These are phyloP conservation scores for Tolypocladium ophioglossoides DNA, from an alignment of 2,329 filamentous ascomycete species.

Conservation along the genomic window DNA sequence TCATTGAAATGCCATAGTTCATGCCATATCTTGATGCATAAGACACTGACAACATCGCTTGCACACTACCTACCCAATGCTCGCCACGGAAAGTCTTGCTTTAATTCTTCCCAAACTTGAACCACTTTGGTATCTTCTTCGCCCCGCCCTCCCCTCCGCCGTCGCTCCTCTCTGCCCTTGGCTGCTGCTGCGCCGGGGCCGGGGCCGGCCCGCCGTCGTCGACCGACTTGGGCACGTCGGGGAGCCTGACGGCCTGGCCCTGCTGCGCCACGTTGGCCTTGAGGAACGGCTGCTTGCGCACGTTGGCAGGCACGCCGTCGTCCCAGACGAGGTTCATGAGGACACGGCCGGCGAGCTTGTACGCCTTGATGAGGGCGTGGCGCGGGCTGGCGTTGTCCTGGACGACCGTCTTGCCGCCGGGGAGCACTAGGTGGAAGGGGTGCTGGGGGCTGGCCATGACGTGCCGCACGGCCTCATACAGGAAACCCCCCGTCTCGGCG, in stretches of 20 bases:
- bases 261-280: conserved; percentile 45
- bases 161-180: conserved; percentile 23
- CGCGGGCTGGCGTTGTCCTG: conserved; percentile 33
- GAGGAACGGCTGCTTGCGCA: conserved; percentile 47
- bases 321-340: conserved; percentile 71
- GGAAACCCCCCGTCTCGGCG: conserved; percentile 54
- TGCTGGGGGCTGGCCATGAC: conserved; percentile 57
- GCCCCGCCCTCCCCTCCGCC: conserved; percentile 24
- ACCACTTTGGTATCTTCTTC: conserved; percentile 56
- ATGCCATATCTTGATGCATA: neutral
- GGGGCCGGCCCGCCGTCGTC: conserved; percentile 24
- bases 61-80: neutral
- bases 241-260: conserved; percentile 57
- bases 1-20: neutral
- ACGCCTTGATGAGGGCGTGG: conserved; percentile 57
- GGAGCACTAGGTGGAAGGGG: conserved; percentile 61
- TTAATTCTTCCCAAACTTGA: conserved; percentile 65
- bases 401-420: conserved; percentile 40
- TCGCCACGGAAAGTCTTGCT: conserved; percentile 1
- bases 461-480: conserved; percentile 65
- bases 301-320: conserved; percentile 44
- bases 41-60: neutral
- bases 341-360: conserved; percentile 60
- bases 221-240: conserved; percentile 36
- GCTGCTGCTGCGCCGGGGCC: conserved; percentile 8